Base-by-base conservation (phyloP, 345 rosid genomes). In the Aquilaria malaccensis region DNA sequence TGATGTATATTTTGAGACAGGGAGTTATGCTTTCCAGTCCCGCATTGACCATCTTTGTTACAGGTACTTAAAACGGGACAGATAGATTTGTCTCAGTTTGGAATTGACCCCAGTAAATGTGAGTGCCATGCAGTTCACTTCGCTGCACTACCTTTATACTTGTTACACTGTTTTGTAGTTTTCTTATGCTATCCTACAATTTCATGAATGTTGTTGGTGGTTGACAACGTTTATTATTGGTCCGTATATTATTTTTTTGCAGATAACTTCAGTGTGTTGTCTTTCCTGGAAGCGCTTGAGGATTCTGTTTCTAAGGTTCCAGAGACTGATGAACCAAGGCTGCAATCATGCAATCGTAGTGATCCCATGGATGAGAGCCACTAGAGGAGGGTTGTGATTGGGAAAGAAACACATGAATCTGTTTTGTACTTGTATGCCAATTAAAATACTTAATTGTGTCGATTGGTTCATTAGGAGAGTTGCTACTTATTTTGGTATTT, bases 31-130 rank as follows among this genome's bases (percentile, higher is more conserved):
- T 37, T 37, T 37, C 3, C 43, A 37, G 5, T 37, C 43, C 43
- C 43, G 3, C 5, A 37, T 37, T 37, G 43, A 41, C 15, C 58
- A n/a, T 53, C 56, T 31, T 22, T 68, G 45, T 60, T 73, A 33
- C 51, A 94, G 99, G 97, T 94, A 48, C 92, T 94, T 52, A 80
- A 87, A 75, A 94, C 99, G 9, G 99, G 99, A 58, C 97, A 94
- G 77, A 80, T 90, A 61, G 96, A 94, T 77, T 80, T 94, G 78
- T 69, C 91, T 67, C 97, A 94, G 78, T 94, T 94, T 72, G 99
- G 96, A 31, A 72, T 94, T 30, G 89, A 94, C 70, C 90, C 99
- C 43, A 79, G 89, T 72, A 90, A 81, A 84, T 94, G 97, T 94
- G 66, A 77, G 97, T 75, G 60, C 10, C 33, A 58, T 50, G 60